A percentile compares a stretch with the other conserved stretches of the same genome.
Evolutionary conservation across 768 basidiomycete genomes (phyloP).

Genomic region (Phanerochaete sordida): DNA sequence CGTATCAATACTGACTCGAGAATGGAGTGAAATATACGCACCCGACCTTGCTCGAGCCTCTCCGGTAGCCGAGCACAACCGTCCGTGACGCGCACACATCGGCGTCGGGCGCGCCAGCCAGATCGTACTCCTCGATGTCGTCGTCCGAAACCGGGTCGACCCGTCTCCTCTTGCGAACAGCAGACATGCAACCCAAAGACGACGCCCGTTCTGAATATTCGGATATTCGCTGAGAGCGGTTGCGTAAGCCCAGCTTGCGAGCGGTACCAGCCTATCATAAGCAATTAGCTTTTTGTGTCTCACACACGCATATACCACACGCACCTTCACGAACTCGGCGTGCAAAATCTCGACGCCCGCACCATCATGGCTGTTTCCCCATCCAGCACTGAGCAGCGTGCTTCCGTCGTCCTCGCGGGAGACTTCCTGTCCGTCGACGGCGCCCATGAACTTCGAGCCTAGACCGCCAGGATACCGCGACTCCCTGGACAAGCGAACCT

Average conservation of each 20-base stretch:
- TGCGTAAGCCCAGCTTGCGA: slow-evolving; percentile 53
- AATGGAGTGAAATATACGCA: slow-evolving; percentile 1
- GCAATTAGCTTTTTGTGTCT: not conserved
- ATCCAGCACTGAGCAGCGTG: slow-evolving; percentile 43
- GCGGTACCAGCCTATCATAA: slow-evolving; percentile 48
- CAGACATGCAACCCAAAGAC: slow-evolving; percentile 28
- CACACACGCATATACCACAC: slow-evolving; percentile 15
- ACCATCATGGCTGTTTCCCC: slow-evolving; percentile 80
- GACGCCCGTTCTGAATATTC: slow-evolving; percentile 64
- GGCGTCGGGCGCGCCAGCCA: not conserved
- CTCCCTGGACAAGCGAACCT: slow-evolving; percentile 39
- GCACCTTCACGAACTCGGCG: slow-evolving; percentile 64
- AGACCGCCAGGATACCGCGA: slow-evolving; percentile 43
- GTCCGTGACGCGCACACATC: slow-evolving; percentile 7
- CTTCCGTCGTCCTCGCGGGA: slow-evolving; percentile 22
- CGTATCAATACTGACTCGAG: not conserved
- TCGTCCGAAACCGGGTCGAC: not conserved
- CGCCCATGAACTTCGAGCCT: slow-evolving; percentile 23
- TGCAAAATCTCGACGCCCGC: slow-evolving; percentile 69
- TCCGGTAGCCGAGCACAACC: slow-evolving; percentile 1
- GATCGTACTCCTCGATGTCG: not conserved
- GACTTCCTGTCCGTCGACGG: not conserved
- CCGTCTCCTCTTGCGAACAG: slow-evolving; percentile 7
- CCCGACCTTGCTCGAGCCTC: slow-evolving; percentile 7
- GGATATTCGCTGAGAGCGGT: slow-evolving; percentile 60